phyloP scores from a whole-genome alignment of 2,329 filamentous ascomycete species.

The Cladosporium sp. region DNA sequence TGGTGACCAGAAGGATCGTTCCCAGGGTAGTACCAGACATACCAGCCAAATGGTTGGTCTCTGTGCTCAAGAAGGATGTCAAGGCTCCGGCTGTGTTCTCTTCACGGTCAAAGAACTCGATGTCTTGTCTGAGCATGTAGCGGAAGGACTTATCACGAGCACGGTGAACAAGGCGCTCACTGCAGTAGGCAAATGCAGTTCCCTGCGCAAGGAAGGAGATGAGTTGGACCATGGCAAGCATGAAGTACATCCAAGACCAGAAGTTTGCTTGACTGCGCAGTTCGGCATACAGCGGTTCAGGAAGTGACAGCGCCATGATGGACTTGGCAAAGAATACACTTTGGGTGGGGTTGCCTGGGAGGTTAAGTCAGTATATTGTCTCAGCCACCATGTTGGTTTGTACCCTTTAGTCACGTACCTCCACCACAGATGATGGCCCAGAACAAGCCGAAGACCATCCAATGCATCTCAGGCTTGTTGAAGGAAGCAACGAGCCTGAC shows the following conservation, averaged over 20 bases:
- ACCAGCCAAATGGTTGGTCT: conserved; percentile 85
- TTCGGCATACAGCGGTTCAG: conserved; percentile 48
- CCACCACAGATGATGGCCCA: conserved; percentile 77
- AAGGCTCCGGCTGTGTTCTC: conserved; percentile 87
- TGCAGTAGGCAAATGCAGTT: conserved; percentile 76
- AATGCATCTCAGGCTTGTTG: conserved; percentile 69
- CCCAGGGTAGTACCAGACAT: conserved; percentile 85
- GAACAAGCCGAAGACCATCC: conserved; percentile 72
- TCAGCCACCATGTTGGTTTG: no score
- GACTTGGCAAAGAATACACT: conserved; percentile 76
- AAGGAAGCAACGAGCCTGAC: conserved; percentile 78
- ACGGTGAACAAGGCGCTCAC: conserved; percentile 80
- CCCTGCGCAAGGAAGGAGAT: conserved; percentile 69
- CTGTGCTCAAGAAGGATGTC: conserved; percentile 83
- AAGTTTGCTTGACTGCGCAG: conserved; percentile 75
- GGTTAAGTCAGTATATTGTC: neutral
- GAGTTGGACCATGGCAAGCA: conserved; percentile 74
- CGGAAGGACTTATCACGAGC: conserved; percentile 82
- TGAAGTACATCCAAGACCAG: conserved; percentile 86
- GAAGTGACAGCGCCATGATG: conserved; percentile 68
- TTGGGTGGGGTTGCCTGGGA: conserved; percentile 50
- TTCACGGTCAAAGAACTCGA: conserved; percentile 85
- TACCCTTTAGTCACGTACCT: conserved; percentile 49
- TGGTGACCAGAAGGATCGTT: conserved; percentile 76
- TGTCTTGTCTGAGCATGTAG: conserved; percentile 86